Evolutionary conservation across 75 land plant genomes (phyloP), one percentile per base, ranked within the genome.

Genomic region (Isoetes taiwanensis): DNA sequence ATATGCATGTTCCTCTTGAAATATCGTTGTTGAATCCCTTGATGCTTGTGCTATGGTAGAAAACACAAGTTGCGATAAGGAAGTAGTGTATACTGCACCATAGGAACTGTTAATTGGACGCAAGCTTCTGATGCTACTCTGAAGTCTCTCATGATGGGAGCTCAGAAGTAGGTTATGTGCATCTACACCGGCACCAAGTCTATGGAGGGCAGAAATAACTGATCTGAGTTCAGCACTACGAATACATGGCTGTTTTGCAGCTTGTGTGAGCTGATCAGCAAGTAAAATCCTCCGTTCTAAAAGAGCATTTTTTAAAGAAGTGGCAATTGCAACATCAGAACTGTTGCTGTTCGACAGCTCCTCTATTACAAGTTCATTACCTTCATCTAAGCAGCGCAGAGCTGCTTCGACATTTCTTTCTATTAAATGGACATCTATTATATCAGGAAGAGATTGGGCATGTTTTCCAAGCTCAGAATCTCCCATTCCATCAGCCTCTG

Each of bases 1-100:
- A 68, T 78, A 91, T 30, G 88, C 69, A 40, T 82, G 62, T 23
- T 82, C 91, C 41, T 90, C 96, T 27, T 86, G 84, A 64, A 85
- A 90, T 3, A 80, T 77, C 34, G 76, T 68, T 41, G 68, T 57
- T 30, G 86, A 90, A 62, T 90, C 91, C 58, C 62, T 80, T 29
- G 82, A 64, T 38, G 91, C 96, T 66, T 82, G 84, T 12, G 88
- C 85, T 48, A 91, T 83, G 12, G 79, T 79, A 30, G 95, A 91
- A 48, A 91, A 91, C 4, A 91, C 80, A 26, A 80, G 61, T 63
- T 87, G 95, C 23, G 94, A 78, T 16, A 91, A 77, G 1, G 74
- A 69, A 34, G 95, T 76, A 32, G 83, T 87, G 30, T 78, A 87
- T 30, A 81, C 85, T 31, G 77, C 84, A 34, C 95, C 89, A 68